phyloP scores from a whole-genome alignment of 2,329 filamentous ascomycete genomes.

The Xylaria sp. region DNA sequence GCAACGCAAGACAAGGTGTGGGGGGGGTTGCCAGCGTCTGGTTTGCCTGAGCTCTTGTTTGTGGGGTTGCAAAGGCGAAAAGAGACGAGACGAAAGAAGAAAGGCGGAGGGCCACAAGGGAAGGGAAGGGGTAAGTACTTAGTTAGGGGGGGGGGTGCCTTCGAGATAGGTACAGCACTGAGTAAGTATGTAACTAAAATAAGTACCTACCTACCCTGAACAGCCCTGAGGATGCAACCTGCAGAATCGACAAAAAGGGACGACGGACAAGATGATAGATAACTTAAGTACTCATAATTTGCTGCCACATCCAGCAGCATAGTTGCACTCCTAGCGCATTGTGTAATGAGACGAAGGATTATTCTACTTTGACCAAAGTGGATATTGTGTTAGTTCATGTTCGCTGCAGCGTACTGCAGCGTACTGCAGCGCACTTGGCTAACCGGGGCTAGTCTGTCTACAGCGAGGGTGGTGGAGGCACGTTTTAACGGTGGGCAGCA shows the following conservation, averaged over 20 bases:
- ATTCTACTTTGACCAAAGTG: neutral
- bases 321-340: conserved; percentile 4
- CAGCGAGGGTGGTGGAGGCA: neutral
- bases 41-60: conserved; percentile 6
- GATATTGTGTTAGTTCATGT: conserved; percentile 3
- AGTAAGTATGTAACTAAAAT: too few relatives aligned
- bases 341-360: conserved; percentile 6
- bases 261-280: conserved; percentile 17
- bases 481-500: neutral
- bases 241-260: conserved; percentile 12
- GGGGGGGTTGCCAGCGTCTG: conserved; percentile 8
- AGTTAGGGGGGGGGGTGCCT: too few relatives aligned
- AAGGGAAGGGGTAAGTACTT: too few relatives aligned
- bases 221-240: neutral
- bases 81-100: conserved; percentile 8
- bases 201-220: neutral
- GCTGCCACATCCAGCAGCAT: neutral
- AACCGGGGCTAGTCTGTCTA: neutral
- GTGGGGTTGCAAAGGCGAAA: conserved; percentile 13
- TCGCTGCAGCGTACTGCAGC: neutral
- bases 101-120: conserved; percentile 15
- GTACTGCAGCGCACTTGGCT: neutral
- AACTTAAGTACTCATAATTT: neutral
- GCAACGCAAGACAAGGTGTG: neutral
- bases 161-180: too few relatives aligned